Evolutionary conservation across 2,329 filamentous ascomycete species (phyloP), one percentile per base, ranked within the genome.

Genomic region (Akanthomyces uredinophilus): DNA sequence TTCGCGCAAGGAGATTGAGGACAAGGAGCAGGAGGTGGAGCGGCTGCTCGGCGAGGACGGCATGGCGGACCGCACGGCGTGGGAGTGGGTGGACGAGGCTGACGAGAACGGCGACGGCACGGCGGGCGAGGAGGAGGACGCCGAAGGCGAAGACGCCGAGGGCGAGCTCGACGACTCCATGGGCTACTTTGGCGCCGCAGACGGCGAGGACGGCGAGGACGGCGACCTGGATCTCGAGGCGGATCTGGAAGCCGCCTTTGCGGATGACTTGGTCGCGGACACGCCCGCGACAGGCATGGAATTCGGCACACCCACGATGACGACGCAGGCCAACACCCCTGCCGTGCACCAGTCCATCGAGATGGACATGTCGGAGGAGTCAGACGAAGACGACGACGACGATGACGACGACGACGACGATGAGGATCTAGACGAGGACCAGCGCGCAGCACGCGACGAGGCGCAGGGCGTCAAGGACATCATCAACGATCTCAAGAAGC

Each of bases 1-100:
- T 59, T 91, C 88, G 64, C 87, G 92, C 62, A 88, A 91, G 64
- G 90, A 93, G 66, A 93, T 95, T 65, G 89, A 94, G 71, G 88
- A 91, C 67, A 91, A 94, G 55, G 92, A 96, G 70, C 85, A 87
- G 61, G 85, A 90, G 67, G 91, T 96, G 39, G 86, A 92, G 65
- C 83, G 88, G 50, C 77, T 96, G 39, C 80, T 96, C 4, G 82
- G 83, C 50, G 85, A 87, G 46, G 92, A 96, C 68, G 81, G 82
- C 58, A 81, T 81, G 44, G 83, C 87, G 5, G 66, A 80, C 2
- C 83, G 83, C 24, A 84, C 87, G 16, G 81, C 79, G 57, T 89
- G 84, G 68, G 87, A 92, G 69, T 79, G 89, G 69, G 77, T 90
- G 55, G 85, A 89, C 64, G 78, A 86, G 10, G 78, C 79, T 1